A percentile compares a stretch with the other conserved stretches of the same genome.
Conservation (phyloP, 345 rosid species). For the Erucastrum elatum region DNA sequence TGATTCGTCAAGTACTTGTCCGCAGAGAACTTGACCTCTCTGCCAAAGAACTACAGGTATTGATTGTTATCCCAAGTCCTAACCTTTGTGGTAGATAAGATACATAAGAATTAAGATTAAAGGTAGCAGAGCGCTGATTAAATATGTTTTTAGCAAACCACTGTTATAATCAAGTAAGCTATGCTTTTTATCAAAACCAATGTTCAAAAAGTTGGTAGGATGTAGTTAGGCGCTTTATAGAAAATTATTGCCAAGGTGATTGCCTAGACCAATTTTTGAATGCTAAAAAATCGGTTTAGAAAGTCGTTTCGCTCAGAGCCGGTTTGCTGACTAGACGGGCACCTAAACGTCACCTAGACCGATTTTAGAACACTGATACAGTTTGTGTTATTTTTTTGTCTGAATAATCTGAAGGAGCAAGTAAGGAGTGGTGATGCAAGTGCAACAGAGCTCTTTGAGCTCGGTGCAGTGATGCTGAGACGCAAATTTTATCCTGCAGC, state of each 20-base stretch:
- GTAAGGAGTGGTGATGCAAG: constrained; percentile 99
- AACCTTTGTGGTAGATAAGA: constrained; percentile 18
- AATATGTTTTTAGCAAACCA: not conserved
- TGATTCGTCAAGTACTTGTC: constrained; percentile 91
- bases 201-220: no score
- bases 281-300: no score
- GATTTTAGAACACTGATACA: not conserved
- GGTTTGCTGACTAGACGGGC: no score
- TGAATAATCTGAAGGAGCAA: constrained; percentile 64
- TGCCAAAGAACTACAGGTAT: constrained; percentile 91
- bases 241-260: not conserved
- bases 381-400: not conserved
- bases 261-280: not conserved
- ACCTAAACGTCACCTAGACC: no score
- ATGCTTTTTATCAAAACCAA: not conserved
- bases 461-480: constrained; percentile 94
- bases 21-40: constrained; percentile 98
- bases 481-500: constrained; percentile 94
- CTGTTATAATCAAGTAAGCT: not conserved
- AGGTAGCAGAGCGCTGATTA: no score
- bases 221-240: not conserved
- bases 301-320: no score
- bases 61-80: constrained; percentile 1
- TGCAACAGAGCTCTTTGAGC: constrained; percentile 91
- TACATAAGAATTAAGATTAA: no score